Conservation (phyloP, 1,284 basidiomycete genomes). For the Rhodotorula sp. region DNA sequence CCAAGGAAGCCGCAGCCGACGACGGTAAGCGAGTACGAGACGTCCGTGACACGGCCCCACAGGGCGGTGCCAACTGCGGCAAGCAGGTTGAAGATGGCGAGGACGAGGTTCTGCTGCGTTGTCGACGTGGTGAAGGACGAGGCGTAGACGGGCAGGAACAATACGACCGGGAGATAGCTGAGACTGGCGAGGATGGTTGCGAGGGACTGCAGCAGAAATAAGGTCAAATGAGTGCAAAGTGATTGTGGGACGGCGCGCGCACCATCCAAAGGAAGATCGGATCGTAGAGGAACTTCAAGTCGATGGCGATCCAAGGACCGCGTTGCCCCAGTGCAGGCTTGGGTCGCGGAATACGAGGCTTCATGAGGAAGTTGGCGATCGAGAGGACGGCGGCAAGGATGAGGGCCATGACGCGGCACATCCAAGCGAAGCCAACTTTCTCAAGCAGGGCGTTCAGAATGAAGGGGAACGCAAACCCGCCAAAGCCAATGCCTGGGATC, state of each 20-base stretch:
- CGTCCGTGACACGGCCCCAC: constrained; percentile 3
- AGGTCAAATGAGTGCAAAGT: background rate
- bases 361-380: constrained; percentile 6
- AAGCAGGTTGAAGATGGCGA: constrained; percentile 15
- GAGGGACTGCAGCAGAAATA: background rate
- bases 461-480: constrained; percentile 29
- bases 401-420: constrained; percentile 26
- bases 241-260: background rate
- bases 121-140: background rate
- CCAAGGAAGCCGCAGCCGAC: background rate
- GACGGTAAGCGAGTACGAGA: background rate
- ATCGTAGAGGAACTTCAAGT: constrained; percentile 18
- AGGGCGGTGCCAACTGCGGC: constrained; percentile 11
- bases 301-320: constrained; percentile 6
- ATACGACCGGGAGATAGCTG: constrained; percentile 28
- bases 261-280: constrained; percentile 29
- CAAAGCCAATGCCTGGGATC: constrained; percentile 12
- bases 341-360: constrained; percentile 25
- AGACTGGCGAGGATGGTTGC: constrained; percentile 27
- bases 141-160: constrained; percentile 28
- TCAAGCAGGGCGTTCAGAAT: constrained; percentile 14
- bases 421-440: constrained; percentile 22
- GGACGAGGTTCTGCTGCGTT: constrained; percentile 1
- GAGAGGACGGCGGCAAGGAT: constrained; percentile 14
- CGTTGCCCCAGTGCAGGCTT: constrained; percentile 10